Evolutionary conservation across 2,329 filamentous ascomycete species (phyloP).

Genomic region (Hypomyces rosellus): DNA sequence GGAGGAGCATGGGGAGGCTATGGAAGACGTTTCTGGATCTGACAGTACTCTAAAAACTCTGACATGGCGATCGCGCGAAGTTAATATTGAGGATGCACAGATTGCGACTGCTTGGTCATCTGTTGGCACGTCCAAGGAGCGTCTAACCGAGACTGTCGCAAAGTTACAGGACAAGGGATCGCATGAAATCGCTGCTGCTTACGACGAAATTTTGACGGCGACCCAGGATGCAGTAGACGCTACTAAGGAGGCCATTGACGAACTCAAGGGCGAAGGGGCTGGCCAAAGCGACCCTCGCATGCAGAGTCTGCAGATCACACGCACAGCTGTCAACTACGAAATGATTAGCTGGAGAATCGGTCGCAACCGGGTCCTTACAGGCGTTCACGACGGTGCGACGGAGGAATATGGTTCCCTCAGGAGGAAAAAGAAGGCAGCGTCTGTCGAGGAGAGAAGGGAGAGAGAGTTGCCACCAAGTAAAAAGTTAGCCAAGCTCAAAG

Average conservation of each 20-base stretch:
- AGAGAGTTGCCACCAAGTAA: constrained; percentile 65
- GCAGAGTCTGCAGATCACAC: constrained; percentile 87
- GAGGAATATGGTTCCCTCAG: constrained; percentile 43
- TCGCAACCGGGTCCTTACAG: constrained; percentile 81
- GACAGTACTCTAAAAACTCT: constrained; percentile 65
- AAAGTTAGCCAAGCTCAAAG: constrained; percentile 73
- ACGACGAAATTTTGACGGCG: constrained; percentile 83
- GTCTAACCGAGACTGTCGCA: constrained; percentile 42
- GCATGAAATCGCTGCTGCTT: constrained; percentile 73
- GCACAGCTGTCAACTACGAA: constrained; percentile 88
- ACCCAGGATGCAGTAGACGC: constrained; percentile 93
- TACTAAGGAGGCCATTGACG: constrained; percentile 88
- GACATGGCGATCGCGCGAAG: constrained; percentile 77
- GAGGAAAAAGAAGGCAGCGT: constrained; percentile 43
- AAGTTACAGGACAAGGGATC: constrained; percentile 38
- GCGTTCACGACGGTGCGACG: constrained; percentile 69
- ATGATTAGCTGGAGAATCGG: constrained; percentile 93
- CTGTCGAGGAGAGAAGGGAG: constrained; percentile 36
- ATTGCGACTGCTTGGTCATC: constrained; percentile 78
- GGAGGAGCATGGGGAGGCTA: constrained; percentile 42
- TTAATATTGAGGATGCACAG: constrained; percentile 85
- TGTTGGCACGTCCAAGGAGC: constrained; percentile 50
- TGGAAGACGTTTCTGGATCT: constrained; percentile 42
- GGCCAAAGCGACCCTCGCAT: constrained; percentile 78
- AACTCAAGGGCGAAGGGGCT: constrained; percentile 75